Base-by-base conservation (phyloP, 371 early-diverging fungal species). In the Phascolomyces articulosus region DNA sequence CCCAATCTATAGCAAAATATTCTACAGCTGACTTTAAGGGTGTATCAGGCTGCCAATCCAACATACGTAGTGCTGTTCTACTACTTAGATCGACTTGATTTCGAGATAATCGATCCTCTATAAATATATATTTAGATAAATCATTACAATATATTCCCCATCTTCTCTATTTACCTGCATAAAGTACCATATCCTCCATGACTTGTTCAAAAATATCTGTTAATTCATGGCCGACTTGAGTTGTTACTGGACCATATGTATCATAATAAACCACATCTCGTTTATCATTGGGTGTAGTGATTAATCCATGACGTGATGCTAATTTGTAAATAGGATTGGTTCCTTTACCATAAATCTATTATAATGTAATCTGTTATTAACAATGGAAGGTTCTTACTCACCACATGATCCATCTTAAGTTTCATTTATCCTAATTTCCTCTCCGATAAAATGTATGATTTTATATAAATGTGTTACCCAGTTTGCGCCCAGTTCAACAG, bases 1-100 rank as follows among this genome's bases (percentile, higher is more conserved):
- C 83, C 80, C 80, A 82, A 49, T 82, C 78, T 2, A 79, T 66
- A 38, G 69, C 74, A 60, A 78, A 82, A 38, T 82, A 82, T 49
- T 82, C 83, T 10, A 82, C 61, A 4, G 78, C 80, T 26, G 74
- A 71, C 24, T 79, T 78, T 10, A 78, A 40, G 0, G 78, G 70
- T 0, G 74, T 74, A 47, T 79, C 66, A 2, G 78, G 73, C 29
- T 64, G 47, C 83, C 83, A 82, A 2, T 73, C 75, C 6, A 76
- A 40, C 13, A 82, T 40, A 18, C 62, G 63, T 3, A 79, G 60
- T 1, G 76, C 83, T 8, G 77, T 68, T 44, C 83, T 49, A 51
- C 76, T 74, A 1, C 77, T 70, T 4, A 82, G 56, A 63, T 82
- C 83, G 0, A 77, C 75, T 58, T 73, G 77, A 21, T 70, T 55